These are phyloP conservation scores for Geranomyces variabilis DNA, from an alignment of 192 early-diverging fungal species.

Conservation along the genomic window DNA sequence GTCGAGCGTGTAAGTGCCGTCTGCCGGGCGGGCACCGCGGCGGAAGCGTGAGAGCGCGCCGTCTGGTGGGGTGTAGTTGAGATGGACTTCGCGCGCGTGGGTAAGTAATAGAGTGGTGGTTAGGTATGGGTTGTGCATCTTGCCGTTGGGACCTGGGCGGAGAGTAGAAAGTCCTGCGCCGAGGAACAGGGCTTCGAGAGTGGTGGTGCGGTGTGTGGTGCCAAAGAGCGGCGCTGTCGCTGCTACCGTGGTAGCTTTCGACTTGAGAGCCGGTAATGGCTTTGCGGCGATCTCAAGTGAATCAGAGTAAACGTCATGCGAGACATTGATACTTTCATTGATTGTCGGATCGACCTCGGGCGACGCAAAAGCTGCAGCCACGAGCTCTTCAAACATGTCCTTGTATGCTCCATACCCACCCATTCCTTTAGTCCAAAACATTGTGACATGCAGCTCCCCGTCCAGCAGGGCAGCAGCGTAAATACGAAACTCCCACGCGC, in stretches of 20 bases:
- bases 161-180: background rate
- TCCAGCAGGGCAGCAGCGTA: conserved; percentile 7
- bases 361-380: conserved; percentile 9
- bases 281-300: background rate
- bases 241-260: background rate
- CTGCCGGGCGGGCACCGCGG: background rate
- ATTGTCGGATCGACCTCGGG: too few relatives aligned
- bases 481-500: conserved; percentile 17
- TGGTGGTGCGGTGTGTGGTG: conserved; percentile 12
- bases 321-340: background rate
- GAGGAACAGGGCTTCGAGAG: conserved; percentile 18
- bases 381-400: conserved; percentile 20
- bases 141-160: conserved; percentile 1
- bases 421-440: conserved; percentile 23
- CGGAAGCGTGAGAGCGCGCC: conserved; percentile 6
- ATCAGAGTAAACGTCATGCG: background rate
- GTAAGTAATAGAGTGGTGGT: conserved; percentile 14
- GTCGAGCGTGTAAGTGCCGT: conserved; percentile 4
- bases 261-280: background rate
- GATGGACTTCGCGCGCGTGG: conserved; percentile 9
- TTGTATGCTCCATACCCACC: conserved; percentile 4
- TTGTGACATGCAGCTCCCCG: background rate
- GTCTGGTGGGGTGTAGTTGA: background rate
- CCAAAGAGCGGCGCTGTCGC: conserved; percentile 1
- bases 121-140: conserved; percentile 20